phyloP scores from a whole-genome alignment of 2,329 filamentous ascomycete genomes.

The Talaromyces sp. region DNA sequence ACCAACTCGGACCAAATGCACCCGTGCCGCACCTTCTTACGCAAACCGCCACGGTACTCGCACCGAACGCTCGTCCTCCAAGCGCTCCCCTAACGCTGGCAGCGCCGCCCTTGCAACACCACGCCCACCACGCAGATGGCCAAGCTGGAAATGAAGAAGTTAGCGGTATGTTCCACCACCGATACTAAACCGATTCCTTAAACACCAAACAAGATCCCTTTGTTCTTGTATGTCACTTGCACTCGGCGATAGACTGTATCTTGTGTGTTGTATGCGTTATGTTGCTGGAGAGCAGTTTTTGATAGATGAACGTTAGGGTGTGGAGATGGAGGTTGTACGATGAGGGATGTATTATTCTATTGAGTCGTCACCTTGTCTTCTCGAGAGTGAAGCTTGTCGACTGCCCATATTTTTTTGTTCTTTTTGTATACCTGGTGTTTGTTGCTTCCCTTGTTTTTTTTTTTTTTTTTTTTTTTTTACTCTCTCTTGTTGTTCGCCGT shows the following conservation, averaged over 20 bases:
- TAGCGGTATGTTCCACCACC: slow-evolving; percentile 98
- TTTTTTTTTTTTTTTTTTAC: slow-evolving; percentile 21
- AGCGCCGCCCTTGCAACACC: slow-evolving; percentile 65
- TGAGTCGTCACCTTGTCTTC: background rate
- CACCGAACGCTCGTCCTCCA: slow-evolving; percentile 16
- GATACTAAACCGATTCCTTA: slow-evolving; percentile 50
- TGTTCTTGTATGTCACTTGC: slow-evolving; percentile 14
- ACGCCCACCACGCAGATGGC: slow-evolving; percentile 68
- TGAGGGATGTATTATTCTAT: slow-evolving; percentile 13
- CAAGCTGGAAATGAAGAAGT: slow-evolving; percentile 62
- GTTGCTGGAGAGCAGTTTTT: background rate
- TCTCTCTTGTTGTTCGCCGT: slow-evolving; percentile 20
- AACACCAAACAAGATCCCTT: slow-evolving; percentile 10
- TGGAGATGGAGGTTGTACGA: slow-evolving; percentile 9
- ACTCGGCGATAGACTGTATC: slow-evolving; percentile 14
- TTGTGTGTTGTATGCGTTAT: slow-evolving; percentile 9
- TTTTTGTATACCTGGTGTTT: slow-evolving; percentile 18
- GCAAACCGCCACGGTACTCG: background rate
- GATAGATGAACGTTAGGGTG: slow-evolving; percentile 2
- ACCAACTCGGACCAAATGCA: slow-evolving; percentile 58
- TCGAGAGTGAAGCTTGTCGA: slow-evolving; percentile 24
- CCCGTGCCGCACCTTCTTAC: slow-evolving; percentile 29
- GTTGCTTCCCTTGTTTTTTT: slow-evolving; percentile 6
- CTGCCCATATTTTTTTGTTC: slow-evolving; percentile 17
- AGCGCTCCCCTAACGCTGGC: slow-evolving; percentile 64